Base-by-base conservation (phyloP, 176 grass and related monocot species). In the Typha latifolia region DNA sequence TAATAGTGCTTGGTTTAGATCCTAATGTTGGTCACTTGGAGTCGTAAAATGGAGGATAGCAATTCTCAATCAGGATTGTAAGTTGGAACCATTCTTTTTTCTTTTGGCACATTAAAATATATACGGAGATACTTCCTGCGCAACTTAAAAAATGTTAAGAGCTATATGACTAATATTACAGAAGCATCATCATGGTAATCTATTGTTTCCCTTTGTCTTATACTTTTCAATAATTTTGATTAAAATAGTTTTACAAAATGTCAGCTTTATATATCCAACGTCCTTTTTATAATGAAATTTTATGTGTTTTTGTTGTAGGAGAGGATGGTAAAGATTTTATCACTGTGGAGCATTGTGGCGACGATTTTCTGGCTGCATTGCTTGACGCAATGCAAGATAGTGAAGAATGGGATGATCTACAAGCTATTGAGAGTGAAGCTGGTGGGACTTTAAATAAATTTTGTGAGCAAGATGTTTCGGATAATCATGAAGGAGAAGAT, bases 361-460 rank as follows among this genome's bases (percentile, higher is more conserved):
- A 92, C 64, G 80, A 86, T 78, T 89, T 92, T 63, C 80, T 97
- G 27, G 85, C 55, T 3, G 76, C 88, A 32, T 22, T 97, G 71
- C 83, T 83, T 49, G 93, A 96, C 61, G 83, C 77, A 12, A 79
- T 73, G 48, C 57, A 89, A 51, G 11, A 72, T 16, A 73, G 37
- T 11, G 87, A 91, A 32, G 92, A 96, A 3, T 96, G 88, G 92
- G 88, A 96, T 29, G 88, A 96, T 51, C 69, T 91, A 4, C 80
- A 89, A 62, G 80, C 63, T 7, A 89, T 96, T 29, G 88, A 96
- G 72, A 86, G 80, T 0, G 93, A 96, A 79, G 93, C 93, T 51
- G 89, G 85, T 55, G 80, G 78, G 51, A 82, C 86, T 68, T 32
- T 97, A 72, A 91, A 89, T 62, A 77, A 84, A 32, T 89, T 97